Percentiles rank a stretch among this genome's conserved stretches.
Evolutionary conservation across 2,329 filamentous ascomycete genomes (phyloP).

Genomic region (Botrytis byssoidea): DNA sequence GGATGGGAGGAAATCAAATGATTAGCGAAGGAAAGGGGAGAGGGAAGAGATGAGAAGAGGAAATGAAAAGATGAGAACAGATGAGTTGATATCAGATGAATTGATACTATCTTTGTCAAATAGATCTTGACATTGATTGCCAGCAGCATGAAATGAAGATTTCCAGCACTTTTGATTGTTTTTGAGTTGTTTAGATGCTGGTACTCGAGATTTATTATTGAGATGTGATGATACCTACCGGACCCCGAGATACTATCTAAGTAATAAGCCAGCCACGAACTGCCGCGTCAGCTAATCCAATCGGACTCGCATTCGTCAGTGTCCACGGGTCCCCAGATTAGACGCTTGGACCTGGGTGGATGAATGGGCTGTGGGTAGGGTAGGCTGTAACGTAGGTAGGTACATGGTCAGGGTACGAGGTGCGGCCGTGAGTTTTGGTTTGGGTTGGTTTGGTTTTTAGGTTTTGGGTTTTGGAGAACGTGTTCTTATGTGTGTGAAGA

Average conservation of each 20-base stretch:
- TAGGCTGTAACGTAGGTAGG: too few relatives aligned
- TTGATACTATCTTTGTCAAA: background rate
- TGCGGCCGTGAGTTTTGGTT: background rate
- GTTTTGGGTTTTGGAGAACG: background rate
- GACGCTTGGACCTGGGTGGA: background rate
- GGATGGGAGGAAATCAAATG: background rate
- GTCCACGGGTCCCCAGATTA: background rate
- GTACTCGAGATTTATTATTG: background rate
- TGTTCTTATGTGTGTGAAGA: background rate
- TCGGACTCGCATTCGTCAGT: background rate
- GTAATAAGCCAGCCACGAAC: background rate
- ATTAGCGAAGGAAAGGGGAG: background rate
- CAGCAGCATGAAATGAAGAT: background rate
- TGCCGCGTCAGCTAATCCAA: background rate
- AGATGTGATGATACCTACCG: background rate
- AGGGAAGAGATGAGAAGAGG: too few relatives aligned
- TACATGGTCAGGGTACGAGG: too few relatives aligned
- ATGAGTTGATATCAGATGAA: conserved; percentile 7
- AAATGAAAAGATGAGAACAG: conserved; percentile 3
- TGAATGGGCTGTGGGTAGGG: too few relatives aligned
- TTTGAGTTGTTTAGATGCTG: background rate
- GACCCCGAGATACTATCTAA: too few relatives aligned
- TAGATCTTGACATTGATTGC: background rate
- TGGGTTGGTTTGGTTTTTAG: too few relatives aligned
- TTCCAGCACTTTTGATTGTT: background rate